Evolutionary conservation across 2,329 filamentous ascomycete genomes (phyloP), one percentile per base, ranked within the genome.

Genomic region (Trichophyton mentagrophytes): DNA sequence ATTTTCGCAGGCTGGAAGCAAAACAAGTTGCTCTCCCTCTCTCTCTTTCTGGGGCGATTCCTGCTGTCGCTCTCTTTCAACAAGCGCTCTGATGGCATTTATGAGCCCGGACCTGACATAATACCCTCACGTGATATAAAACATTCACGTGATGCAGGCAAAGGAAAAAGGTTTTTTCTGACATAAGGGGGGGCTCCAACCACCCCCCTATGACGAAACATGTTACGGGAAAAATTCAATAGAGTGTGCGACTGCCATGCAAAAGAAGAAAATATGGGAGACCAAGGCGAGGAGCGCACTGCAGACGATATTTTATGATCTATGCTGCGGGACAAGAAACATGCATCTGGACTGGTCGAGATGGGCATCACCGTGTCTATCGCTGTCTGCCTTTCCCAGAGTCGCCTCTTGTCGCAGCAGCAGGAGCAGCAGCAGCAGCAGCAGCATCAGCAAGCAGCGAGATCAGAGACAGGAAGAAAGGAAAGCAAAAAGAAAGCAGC

Each of bases 241-340:
- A 58, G 38, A 58, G 56, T 27, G 56, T 58, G 56, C 20, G 56
- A 46, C 56, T 42, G n/a, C 56, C 22, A 25, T 7, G n/a, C n/a
- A 57, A 57, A 58, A 55, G 51, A 17, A 38, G 33, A 38, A 38
- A 38, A 38, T 9, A 38, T 11, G 11, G 9, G 33, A 38, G 33
- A 38, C 33, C 49, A 25, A 27, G 13, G 25, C 25, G 27, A 33
- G 27, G 27, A 11, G 27, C 2, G 7, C 51, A 55, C 51, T 55
- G 51, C 51, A 55, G 51, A 33, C 17, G 49, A 53, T 33, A 53
- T 30, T 38, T 27, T 55, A 51, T 51, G 46, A 51, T 51, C 20
- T 51, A 51, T 55, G 51, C 27, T 38, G 51, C 51, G 38, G 20
- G n/a, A 55, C 51, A 55, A 25, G 51, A 27, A 30, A 25, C 44